Conservation (phyloP, 2,329 filamentous ascomycete species). For the Trichophyton schoenleinii region DNA sequence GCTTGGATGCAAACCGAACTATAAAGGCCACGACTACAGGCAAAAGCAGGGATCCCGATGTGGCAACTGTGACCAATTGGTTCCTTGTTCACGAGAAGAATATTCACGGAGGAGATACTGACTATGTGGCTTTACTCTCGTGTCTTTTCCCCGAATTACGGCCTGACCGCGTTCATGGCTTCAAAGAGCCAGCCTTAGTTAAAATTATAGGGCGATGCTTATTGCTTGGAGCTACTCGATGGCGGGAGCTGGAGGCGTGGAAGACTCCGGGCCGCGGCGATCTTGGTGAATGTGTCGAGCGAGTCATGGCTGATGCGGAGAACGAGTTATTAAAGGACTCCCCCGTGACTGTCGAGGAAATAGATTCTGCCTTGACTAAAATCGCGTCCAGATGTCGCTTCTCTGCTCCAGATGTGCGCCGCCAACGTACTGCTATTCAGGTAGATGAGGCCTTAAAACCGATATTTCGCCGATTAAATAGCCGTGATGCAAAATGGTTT, state of each 20-base stretch:
- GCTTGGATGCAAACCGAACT: slow-evolving; percentile 43
- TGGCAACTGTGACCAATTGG: slow-evolving; percentile 50
- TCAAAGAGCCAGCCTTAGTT: slow-evolving; percentile 50
- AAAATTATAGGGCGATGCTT: slow-evolving; percentile 56
- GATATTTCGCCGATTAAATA: slow-evolving; percentile 49
- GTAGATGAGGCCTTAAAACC: slow-evolving; percentile 39
- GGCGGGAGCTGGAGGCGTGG: slow-evolving; percentile 52
- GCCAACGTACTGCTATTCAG: slow-evolving; percentile 25
- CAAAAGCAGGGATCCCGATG: slow-evolving; percentile 23
- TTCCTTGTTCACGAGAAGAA: slow-evolving; percentile 49
- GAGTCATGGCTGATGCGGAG: slow-evolving; percentile 49
- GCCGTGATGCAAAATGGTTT: slow-evolving; percentile 75
- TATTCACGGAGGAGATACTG: slow-evolving; percentile 46
- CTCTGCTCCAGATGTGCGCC: slow-evolving; percentile 52
- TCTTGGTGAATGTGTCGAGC: slow-evolving; percentile 58
- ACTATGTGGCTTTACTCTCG: slow-evolving; percentile 56
- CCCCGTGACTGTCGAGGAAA: slow-evolving; percentile 55
- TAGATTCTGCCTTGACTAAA: slow-evolving; percentile 53
- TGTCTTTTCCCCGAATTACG: slow-evolving; percentile 63
- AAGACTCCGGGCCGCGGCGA: slow-evolving; percentile 49
- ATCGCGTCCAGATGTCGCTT: slow-evolving; percentile 58
- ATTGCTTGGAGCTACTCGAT: slow-evolving; percentile 50
- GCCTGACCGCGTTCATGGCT: slow-evolving; percentile 63
- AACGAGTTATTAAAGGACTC: slow-evolving; percentile 25
- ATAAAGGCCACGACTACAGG: slow-evolving; percentile 23